Evolutionary conservation across 345 rosid species (phyloP), one percentile per base, ranked within the genome.

Genomic region (Salix exigua): DNA sequence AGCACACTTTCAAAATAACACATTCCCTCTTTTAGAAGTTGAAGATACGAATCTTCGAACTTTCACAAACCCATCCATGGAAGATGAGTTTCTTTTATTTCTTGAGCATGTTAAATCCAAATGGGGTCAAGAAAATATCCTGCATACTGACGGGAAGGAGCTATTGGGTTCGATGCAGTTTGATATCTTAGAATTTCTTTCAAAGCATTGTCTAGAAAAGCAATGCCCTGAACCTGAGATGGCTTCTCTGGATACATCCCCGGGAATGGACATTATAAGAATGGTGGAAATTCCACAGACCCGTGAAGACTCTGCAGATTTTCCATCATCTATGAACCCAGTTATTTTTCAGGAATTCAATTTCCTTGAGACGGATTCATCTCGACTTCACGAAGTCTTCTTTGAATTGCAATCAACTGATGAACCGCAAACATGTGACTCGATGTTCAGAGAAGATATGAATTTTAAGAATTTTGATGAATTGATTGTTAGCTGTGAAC

Each of bases 1-100:
- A 48, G 66, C 67, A 46, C 83, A 80, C 70, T 82, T 75, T 80
- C 81, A 78, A 66, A 77, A 71, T 78, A 55, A 44, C 46, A 74
- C 71, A 19, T 90, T 91, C 81, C 94, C 94, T 33, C 78, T 88
- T 75, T 77, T 92, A 42, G 99, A 96, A 86, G 91, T 88, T 79
- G 88, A 91, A 75, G 94, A 93, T 73, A 72, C 71, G 78, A 74
- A 83, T 83, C 87, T 85, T 76, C 81, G 82, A 70, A 82, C 17
- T 48, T 74, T 85, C 77, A 71, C 83, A 21, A 75, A 87, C 82
- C 73, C 66, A 11, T 75, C 87, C 51, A 12, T 74, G 72, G 87
- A 85, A 82, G 88, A 86, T 80, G 87, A 83, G 80, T 75, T 88
- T 77, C 82, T 82, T 73, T 79, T 77, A 74, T 83, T 87, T 80